Percentiles rank a stretch among this genome's conserved stretches.
Evolutionary conservation across 176 grass and related monocot genomes (phyloP).

Genomic region (Aegilops umbellulata): DNA sequence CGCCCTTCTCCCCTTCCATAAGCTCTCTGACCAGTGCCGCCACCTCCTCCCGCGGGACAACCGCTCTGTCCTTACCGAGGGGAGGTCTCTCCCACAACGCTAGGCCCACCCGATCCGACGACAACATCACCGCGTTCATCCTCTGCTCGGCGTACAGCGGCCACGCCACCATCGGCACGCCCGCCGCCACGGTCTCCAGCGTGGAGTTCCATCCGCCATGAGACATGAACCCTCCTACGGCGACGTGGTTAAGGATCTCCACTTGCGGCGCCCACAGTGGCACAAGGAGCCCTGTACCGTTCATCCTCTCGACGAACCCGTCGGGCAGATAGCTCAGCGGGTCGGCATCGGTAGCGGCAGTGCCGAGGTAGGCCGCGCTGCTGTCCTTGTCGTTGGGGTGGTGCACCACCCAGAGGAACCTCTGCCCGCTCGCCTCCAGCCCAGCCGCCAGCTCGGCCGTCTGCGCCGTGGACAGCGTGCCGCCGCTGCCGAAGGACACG

Average conservation of each 20-base stretch:
- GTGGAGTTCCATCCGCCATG: conserved; percentile 69
- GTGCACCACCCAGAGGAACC: too few relatives aligned
- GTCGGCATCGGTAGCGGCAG: background rate
- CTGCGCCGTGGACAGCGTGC: too few relatives aligned
- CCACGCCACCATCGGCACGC: conserved; percentile 54
- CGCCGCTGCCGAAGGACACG: too few relatives aligned
- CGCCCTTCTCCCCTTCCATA: conserved; percentile 45
- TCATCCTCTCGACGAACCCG: conserved; percentile 35
- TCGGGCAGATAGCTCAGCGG: conserved; percentile 27
- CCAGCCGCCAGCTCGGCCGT: too few relatives aligned
- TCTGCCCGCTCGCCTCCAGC: too few relatives aligned
- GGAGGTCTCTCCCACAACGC: conserved; percentile 10
- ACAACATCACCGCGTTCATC: conserved; percentile 47
- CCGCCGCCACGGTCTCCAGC: conserved; percentile 38
- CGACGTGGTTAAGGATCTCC: conserved; percentile 34
- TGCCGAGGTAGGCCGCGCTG: too few relatives aligned
- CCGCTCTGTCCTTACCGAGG: background rate
- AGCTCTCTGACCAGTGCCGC: conserved; percentile 37
- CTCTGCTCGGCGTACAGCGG: conserved; percentile 67
- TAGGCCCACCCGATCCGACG: conserved; percentile 12
- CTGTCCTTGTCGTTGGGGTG: too few relatives aligned
- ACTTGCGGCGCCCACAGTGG: conserved; percentile 54
- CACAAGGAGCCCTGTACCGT: conserved; percentile 20
- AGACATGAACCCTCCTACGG: conserved; percentile 39
- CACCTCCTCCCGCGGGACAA: conserved; percentile 38